Evolutionary conservation across 2,329 filamentous ascomycete genomes (phyloP).

Genomic region (Neofusicoccum sp.): DNA sequence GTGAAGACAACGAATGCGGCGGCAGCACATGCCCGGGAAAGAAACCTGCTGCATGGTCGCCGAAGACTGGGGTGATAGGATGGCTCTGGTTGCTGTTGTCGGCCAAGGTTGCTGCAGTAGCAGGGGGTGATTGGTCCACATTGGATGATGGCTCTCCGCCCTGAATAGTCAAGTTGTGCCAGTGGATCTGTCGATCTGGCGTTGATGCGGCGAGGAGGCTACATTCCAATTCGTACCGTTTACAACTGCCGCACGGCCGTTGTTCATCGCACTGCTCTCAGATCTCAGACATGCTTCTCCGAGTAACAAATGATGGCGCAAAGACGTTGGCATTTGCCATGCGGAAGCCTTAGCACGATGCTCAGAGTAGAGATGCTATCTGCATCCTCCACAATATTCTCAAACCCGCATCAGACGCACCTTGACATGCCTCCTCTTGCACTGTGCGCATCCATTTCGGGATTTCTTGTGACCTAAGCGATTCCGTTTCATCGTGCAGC

Average conservation of each 20-base stretch:
- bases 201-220: background rate
- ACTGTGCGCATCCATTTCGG: constrained; percentile 34
- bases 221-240: background rate
- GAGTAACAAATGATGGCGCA: too few relatives aligned
- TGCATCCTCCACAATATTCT: background rate
- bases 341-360: too few relatives aligned
- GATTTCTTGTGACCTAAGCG: constrained; percentile 34
- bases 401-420: constrained; percentile 21
- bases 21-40: background rate
- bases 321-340: too few relatives aligned
- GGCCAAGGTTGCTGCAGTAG: background rate
- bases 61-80: too few relatives aligned
- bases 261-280: constrained; percentile 5
- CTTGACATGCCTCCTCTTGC: constrained; percentile 39
- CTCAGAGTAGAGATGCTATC: background rate
- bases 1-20: background rate
- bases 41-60: background rate
- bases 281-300: background rate
- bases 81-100: too few relatives aligned
- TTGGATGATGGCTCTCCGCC: background rate
- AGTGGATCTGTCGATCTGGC: background rate
- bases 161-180: background rate
- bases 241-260: background rate
- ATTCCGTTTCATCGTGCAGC: background rate
- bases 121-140: too few relatives aligned